Evolutionary conservation across 352 stramenopile species (phyloP).

Genomic region (Pythium insidiosum): DNA sequence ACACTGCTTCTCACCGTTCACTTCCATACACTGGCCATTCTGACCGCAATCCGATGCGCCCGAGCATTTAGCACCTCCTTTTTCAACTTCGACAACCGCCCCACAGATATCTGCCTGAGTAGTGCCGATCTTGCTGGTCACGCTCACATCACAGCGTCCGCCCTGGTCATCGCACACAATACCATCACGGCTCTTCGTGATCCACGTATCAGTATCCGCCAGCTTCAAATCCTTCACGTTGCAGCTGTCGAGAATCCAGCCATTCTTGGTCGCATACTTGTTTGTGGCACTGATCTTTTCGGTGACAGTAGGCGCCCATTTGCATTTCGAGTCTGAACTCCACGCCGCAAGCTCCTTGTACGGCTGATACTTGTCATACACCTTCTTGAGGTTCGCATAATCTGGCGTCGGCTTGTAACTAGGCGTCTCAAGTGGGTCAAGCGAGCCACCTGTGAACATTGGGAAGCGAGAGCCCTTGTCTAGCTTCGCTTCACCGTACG

Average conservation of each 20-base stretch:
- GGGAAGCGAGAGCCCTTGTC: constrained; percentile 56
- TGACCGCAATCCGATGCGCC: constrained; percentile 55
- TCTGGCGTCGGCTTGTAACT: constrained; percentile 51
- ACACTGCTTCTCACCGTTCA: constrained; percentile 59
- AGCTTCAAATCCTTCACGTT: constrained; percentile 43
- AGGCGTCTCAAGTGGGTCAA: constrained; percentile 46
- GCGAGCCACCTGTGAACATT: constrained; percentile 75
- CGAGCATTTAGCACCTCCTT: constrained; percentile 55
- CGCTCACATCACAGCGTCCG: constrained; percentile 52
- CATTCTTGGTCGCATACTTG: constrained; percentile 33
- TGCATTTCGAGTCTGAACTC: constrained; percentile 51
- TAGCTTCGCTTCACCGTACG: constrained; percentile 80
- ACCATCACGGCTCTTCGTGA: constrained; percentile 60
- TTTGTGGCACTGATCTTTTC: constrained; percentile 57
- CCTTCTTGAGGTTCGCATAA: constrained; percentile 67
- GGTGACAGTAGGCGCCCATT: constrained; percentile 41
- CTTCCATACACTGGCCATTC: constrained; percentile 65
- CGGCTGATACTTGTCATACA: constrained; percentile 53
- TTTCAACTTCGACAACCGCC: constrained; percentile 39
- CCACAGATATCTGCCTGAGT: constrained; percentile 77
- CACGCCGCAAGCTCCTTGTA: constrained; percentile 49
- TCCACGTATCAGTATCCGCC: constrained; percentile 52
- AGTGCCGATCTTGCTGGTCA: constrained; percentile 40
- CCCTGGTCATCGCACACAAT: constrained; percentile 58
- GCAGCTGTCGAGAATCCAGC: constrained; percentile 68